phyloP scores from a whole-genome alignment of 345 rosid species.

The Streptanthus diversifolius region DNA sequence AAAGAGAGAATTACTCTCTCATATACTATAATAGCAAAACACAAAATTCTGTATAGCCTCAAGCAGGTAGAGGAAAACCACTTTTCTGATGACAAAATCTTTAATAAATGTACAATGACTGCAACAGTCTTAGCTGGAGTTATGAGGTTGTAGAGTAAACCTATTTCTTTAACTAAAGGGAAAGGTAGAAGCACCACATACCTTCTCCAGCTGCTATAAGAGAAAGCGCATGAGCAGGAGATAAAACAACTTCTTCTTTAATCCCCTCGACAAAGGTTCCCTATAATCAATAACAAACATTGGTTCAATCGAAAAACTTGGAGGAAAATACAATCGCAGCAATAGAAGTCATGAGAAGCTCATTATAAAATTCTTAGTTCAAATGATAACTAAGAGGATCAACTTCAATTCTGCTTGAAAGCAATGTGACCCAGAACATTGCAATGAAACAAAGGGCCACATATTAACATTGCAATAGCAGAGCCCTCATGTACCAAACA shows the following conservation, averaged over 20 bases:
- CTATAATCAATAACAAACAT: slow-evolving; percentile 39
- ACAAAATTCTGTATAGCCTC: neutral
- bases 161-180: slow-evolving; percentile 17
- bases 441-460: neutral
- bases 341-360: slow-evolving; percentile 3
- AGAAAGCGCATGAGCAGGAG: slow-evolving; percentile 98
- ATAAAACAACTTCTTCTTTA: slow-evolving; percentile 97
- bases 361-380: neutral
- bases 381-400: slow-evolving; percentile 1
- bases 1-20: neutral
- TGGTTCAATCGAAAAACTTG: neutral
- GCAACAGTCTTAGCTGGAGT: neutral
- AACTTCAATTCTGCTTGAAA: slow-evolving; percentile 11
- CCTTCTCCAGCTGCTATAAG: slow-evolving; percentile 99
- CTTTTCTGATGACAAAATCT: slow-evolving; percentile 1
- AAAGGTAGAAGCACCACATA: slow-evolving; percentile 31
- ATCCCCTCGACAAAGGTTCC: slow-evolving; percentile 98
- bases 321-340: slow-evolving; percentile 2
- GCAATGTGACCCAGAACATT: neutral
- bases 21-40: neutral
- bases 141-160: slow-evolving; percentile 6
- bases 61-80: neutral
- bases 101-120: neutral
- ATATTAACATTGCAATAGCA: neutral
- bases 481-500: neutral